These are phyloP conservation scores for Globisporangium perplexum DNA, from an alignment of 352 stramenopile genomes.

Conservation along the genomic window DNA sequence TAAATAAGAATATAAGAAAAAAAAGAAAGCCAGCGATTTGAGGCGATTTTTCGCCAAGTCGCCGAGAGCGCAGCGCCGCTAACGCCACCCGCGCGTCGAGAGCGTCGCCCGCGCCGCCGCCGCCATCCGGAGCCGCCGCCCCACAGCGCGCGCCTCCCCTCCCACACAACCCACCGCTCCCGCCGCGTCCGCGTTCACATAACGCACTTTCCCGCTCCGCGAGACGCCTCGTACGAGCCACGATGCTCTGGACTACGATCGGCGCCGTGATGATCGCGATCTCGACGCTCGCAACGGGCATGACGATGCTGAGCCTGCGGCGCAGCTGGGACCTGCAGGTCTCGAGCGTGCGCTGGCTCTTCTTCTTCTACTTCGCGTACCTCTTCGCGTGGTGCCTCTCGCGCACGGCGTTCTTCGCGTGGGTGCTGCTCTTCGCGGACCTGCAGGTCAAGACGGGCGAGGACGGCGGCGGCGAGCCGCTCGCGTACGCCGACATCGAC, in stretches of 20 bases:
- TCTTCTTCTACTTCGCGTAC: slow-evolving; percentile 34
- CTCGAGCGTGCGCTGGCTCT: slow-evolving; percentile 29
- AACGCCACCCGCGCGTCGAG: neutral
- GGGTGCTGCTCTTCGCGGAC: slow-evolving; percentile 24
- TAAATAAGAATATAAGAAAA: neutral
- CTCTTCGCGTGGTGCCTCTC: slow-evolving; percentile 19
- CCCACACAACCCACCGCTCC: neutral
- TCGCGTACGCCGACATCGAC: slow-evolving; percentile 34
- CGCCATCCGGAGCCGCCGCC: no score
- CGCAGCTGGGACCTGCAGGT: slow-evolving; percentile 33
- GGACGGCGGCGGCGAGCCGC: slow-evolving; percentile 20
- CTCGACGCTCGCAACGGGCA: slow-evolving; percentile 15
- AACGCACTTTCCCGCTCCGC: neutral
- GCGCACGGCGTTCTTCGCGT: slow-evolving; percentile 15
- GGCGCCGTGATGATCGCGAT: slow-evolving; percentile 10
- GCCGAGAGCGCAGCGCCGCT: neutral
- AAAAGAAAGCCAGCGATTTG: neutral
- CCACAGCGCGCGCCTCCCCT: neutral
- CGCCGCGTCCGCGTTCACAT: neutral
- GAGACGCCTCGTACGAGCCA: neutral
- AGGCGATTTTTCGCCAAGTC: neutral
- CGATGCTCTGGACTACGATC: slow-evolving; percentile 27
- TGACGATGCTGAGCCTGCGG: slow-evolving; percentile 23
- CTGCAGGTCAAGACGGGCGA: slow-evolving; percentile 23
- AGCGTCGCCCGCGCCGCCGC: neutral